Base-by-base conservation (phyloP, 1,284 basidiomycete species). In the Heliocybe sulcata region DNA sequence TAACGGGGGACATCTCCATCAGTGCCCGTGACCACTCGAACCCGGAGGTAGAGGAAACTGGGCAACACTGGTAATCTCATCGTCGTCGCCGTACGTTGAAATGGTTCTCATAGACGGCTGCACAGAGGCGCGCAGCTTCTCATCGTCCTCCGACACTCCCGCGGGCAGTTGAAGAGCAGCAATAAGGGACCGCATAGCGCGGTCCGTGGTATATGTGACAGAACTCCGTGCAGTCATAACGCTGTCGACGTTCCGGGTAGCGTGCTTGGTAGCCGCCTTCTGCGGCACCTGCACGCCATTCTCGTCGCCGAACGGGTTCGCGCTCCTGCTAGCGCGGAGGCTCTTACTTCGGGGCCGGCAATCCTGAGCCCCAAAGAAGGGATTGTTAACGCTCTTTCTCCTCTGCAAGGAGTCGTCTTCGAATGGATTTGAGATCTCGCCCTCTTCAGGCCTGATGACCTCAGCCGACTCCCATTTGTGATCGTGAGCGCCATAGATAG, bases 381-480 rank as follows among this genome's bases (percentile, higher is more conserved):
- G 85, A 59, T 88, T 87, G 55, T 70, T 69, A n/a, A 59, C 55
- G 59, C 72, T 79, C 54, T 66, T 69, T 22, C 33, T 48, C 10
- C 45, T 19, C 45, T 33, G 11, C 35, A 48, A 51, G 38, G 55
- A 52, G 54, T 62, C 67, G 19, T 74, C 72, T 22, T 65, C 61
- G 60, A 81, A 81, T 3, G 80, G 77, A 59, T 78, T 75, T 11
- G 47, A 25, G 27, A 49, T 26, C 33, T 59, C 10, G 16, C 47
- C 55, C 10, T 67, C 56, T 25, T 64, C 67, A 53, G 73, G 73
- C 51, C 81, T 72, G 53, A 86, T 60, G 10, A 88, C 82, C 61
- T 87, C 83, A 0, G 86, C 86, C 3, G 82, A 83, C 66, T 88
- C 81, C 86, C 86, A 88, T 38, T 64, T 75, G 68, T 88, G 85